phyloP scores from a whole-genome alignment of 768 basidiomycete species.

The Lepiota venenata region DNA sequence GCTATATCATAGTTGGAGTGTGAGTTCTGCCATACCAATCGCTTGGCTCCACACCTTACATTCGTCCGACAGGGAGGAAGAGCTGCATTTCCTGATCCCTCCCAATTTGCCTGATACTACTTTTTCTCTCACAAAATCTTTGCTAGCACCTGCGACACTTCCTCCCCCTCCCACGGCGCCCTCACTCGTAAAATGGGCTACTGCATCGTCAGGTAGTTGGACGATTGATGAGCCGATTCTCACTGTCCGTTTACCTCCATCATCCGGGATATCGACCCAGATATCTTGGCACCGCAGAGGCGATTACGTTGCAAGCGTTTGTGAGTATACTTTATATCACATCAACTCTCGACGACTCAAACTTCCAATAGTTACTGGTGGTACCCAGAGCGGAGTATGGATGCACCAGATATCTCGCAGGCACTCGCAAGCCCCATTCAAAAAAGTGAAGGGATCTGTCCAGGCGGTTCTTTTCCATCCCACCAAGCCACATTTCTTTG shows the following conservation, averaged over 20 bases:
- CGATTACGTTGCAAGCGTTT: constrained; percentile 93
- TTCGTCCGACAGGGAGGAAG: constrained; percentile 63
- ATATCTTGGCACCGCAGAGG: constrained; percentile 92
- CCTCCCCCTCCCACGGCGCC: constrained; percentile 53
- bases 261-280: constrained; percentile 73
- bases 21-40: constrained; percentile 40
- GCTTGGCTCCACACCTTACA: constrained; percentile 9
- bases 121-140: constrained; percentile 54
- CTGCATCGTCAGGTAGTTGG: constrained; percentile 41
- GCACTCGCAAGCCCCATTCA: constrained; percentile 98
- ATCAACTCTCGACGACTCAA: constrained; percentile 14
- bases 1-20: constrained; percentile 77
- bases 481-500: constrained; percentile 92
- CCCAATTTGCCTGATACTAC: constrained; percentile 67
- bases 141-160: constrained; percentile 60
- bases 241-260: constrained; percentile 56
- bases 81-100: constrained; percentile 75
- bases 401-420: constrained; percentile 93
- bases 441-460: constrained; percentile 86
- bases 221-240: constrained; percentile 56
- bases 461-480: constrained; percentile 96
- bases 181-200: constrained; percentile 70
- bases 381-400: constrained; percentile 82
- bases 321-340: constrained; percentile 47
- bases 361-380: constrained; percentile 48